Evolutionary conservation across 306 rosid genomes (phyloP), one percentile per base, ranked within the genome.

Genomic region (Quercus rubra): DNA sequence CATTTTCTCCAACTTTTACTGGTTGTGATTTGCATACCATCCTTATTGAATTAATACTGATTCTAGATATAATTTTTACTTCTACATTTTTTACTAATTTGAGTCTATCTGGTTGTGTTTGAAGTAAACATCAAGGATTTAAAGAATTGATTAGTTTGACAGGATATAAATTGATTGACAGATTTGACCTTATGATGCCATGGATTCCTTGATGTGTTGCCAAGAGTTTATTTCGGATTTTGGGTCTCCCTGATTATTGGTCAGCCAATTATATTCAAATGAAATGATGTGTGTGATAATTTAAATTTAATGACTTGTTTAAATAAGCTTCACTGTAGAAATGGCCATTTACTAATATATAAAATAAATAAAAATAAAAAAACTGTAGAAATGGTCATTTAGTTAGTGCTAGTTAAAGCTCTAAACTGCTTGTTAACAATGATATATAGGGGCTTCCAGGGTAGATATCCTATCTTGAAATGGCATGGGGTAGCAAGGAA

Each of bases 331-430:
- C 55, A 63, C 38, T 64, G 23, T 77, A 21, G 33, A 31, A 28
- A 12, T 74, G 63, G 58, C 38, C 46, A 71, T 71, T 31, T 69
- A 13, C 11, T 38, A 7, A 7, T 1, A 31, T 1, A 33, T 1
- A 7, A 6, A 0, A 38, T 7, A 38, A 38, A 62, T 0, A 5
- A 1, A 38, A 1, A 6, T 7, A 38, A 2, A 38, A 7, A 38
- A 38, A 62, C 35, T 71, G 23, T 77, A 21, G 33, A 31, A 28
- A 8, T 74, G 70, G 57, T 52, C 55, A 71, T 76, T 31, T 69
- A 13, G 13, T 71, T 28, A 31, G 78, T 83, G 74, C 51, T 79
- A 21, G 75, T 23, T 69, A 41, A 71, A 75, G 25, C 46, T 79
- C 51, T 38, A 62, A 77, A 74, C 63, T 78, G 61, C 43, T 70